Percentiles rank a stretch among this genome's conserved stretches.
Evolutionary conservation across 2,329 filamentous ascomycete genomes (phyloP).

Genomic region (Cladosporium colombiae): DNA sequence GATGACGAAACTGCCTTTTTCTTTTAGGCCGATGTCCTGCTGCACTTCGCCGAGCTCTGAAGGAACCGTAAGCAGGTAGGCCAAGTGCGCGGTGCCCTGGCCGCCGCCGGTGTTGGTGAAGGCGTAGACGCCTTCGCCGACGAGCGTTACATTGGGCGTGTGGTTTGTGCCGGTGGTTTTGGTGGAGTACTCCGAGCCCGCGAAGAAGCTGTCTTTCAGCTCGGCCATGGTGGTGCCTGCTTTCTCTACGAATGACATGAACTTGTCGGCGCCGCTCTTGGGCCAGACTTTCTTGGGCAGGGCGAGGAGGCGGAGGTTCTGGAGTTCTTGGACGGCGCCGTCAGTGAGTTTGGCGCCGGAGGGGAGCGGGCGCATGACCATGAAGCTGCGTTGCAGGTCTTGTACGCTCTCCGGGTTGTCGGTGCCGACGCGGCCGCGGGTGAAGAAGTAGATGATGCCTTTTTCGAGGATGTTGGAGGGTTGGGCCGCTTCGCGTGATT

Average conservation of each 20-base stretch:
- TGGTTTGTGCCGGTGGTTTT: constrained; percentile 72
- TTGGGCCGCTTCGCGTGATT: constrained; percentile 52
- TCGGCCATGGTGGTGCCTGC: constrained; percentile 63
- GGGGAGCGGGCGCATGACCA: constrained; percentile 74
- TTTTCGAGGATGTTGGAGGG: constrained; percentile 75
- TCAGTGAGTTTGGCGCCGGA: constrained; percentile 66
- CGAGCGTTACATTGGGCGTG: constrained; percentile 67
- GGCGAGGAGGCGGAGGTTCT: constrained; percentile 70
- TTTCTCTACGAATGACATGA: constrained; percentile 84
- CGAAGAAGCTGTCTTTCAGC: constrained; percentile 72
- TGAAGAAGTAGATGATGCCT: constrained; percentile 89
- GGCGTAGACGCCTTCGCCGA: constrained; percentile 85
- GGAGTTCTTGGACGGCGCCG: constrained; percentile 56
- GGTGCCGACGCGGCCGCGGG: constrained; percentile 72
- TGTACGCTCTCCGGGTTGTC: constrained; percentile 67
- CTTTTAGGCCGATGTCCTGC: constrained; percentile 68
- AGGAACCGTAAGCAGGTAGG: constrained; percentile 77
- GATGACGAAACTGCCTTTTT: constrained; percentile 74
- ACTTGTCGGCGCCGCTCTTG: constrained; percentile 65
- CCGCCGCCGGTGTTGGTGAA: constrained; percentile 71
- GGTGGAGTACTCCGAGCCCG: constrained; percentile 69
- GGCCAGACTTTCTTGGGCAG: constrained; percentile 85
- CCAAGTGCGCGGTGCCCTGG: constrained; percentile 63
- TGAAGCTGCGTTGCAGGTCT: constrained; percentile 76
- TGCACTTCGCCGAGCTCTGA: constrained; percentile 70